A percentile compares a stretch with the other conserved stretches of the same genome.
These are phyloP conservation scores for Epichloe gansuensis DNA, from an alignment of 2,329 filamentous ascomycete genomes.

Conservation along the genomic window DNA sequence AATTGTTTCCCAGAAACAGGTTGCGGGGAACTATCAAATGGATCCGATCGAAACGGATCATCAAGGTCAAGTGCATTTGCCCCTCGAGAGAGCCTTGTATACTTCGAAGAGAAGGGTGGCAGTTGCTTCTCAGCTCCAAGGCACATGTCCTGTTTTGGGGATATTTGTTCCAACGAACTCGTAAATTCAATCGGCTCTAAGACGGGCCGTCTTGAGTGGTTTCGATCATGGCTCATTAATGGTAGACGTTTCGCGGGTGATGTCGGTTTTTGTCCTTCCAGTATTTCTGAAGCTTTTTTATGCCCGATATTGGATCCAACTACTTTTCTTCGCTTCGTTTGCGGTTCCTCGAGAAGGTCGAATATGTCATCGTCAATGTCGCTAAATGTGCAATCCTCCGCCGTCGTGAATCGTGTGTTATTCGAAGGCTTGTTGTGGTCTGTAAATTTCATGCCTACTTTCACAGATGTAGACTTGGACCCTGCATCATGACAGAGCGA, in stretches of 20 bases:
- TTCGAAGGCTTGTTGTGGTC: not conserved
- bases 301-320: not conserved
- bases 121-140: not conserved
- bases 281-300: not conserved
- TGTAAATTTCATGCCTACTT: not conserved
- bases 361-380: conserved; percentile 1
- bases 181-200: conserved; percentile 24
- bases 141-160: not conserved
- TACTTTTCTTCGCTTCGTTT: not conserved
- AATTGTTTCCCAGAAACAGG: not conserved
- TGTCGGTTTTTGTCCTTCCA: not conserved
- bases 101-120: not conserved
- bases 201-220: not conserved
- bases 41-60: conserved; percentile 15
- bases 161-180: conserved; percentile 18
- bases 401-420: not conserved
- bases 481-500: not conserved
- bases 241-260: not conserved
- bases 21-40: conserved; percentile 23
- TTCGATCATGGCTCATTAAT: not conserved
- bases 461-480: not conserved
- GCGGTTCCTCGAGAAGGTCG: not conserved
- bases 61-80: not conserved
- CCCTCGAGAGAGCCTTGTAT: not conserved
- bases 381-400: not conserved